Evolutionary conservation across 1,284 basidiomycete species (phyloP).

Genomic region (Stereum hirsutum): DNA sequence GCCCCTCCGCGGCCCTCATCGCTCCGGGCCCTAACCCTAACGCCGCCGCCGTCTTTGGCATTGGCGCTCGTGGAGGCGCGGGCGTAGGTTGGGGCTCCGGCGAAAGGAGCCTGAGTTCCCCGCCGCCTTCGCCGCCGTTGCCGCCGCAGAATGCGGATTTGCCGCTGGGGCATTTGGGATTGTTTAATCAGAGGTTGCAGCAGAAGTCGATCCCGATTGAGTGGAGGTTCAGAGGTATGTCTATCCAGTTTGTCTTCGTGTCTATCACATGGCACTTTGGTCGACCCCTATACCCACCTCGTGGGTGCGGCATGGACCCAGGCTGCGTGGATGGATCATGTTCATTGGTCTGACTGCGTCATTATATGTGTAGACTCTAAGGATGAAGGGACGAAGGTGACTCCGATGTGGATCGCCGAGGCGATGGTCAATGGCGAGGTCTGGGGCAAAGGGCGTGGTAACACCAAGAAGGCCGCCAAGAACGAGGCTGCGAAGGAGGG

Average conservation of each 20-base stretch:
- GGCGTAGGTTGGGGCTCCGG: neutral
- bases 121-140: slow-evolving; percentile 12
- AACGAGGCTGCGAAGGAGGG: slow-evolving; percentile 42
- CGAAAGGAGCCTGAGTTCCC: slow-evolving; percentile 1
- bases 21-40: neutral
- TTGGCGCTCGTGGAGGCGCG: too few species aligned
- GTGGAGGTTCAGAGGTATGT: slow-evolving; percentile 65
- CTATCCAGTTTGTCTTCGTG: too few species aligned
- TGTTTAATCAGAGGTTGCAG: slow-evolving; percentile 70
- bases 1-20: neutral
- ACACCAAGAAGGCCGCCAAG: slow-evolving; percentile 67
- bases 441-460: slow-evolving; percentile 52
- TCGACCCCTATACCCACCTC: too few species aligned
- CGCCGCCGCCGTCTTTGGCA: too few species aligned
- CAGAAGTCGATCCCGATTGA: slow-evolving; percentile 47
- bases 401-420: slow-evolving; percentile 62
- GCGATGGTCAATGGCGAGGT: slow-evolving; percentile 50
- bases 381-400: slow-evolving; percentile 41
- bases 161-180: slow-evolving; percentile 54
- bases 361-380: slow-evolving; percentile 34
- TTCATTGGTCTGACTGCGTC: too few species aligned
- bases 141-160: slow-evolving; percentile 19
- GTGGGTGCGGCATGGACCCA: too few species aligned
- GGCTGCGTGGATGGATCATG: too few species aligned
- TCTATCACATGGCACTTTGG: too few species aligned